Evolutionary conservation across 805 yeast species (phyloP).

Genomic region (Wickerhamia fluorescens): DNA sequence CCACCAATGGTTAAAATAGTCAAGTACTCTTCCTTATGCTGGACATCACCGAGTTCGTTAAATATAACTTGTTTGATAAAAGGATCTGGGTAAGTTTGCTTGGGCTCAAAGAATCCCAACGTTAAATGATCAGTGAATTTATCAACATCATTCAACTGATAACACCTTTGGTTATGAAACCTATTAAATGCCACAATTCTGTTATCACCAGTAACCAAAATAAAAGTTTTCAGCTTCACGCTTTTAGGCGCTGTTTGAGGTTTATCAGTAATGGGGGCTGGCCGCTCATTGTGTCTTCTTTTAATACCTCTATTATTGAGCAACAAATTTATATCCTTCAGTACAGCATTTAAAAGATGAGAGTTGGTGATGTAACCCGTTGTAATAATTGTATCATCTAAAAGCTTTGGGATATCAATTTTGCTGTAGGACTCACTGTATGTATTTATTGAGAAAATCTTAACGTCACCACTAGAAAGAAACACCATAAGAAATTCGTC

Average conservation of each 20-base stretch:
- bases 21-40: constrained; percentile 51
- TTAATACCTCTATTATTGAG: constrained; percentile 23
- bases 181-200: constrained; percentile 58
- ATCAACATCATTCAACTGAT: constrained; percentile 43
- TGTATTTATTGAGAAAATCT: constrained; percentile 39
- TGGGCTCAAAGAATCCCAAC: constrained; percentile 43
- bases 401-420: constrained; percentile 33
- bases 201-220: constrained; percentile 72
- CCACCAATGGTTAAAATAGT: constrained; percentile 76
- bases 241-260: constrained; percentile 11
- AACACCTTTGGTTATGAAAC: constrained; percentile 47
- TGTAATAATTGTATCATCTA: constrained; percentile 50
- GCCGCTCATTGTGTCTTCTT: constrained; percentile 16
- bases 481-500: constrained; percentile 62
- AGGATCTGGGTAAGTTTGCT: constrained; percentile 60
- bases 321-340: constrained; percentile 21
- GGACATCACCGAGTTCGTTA: constrained; percentile 57
- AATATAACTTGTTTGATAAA: constrained; percentile 61
- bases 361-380: constrained; percentile 59
- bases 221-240: constrained; percentile 39
- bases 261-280: background rate
- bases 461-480: constrained; percentile 64
- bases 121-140: constrained; percentile 38
- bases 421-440: constrained; percentile 27
- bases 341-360: constrained; percentile 39